Evolutionary conservation across 257 asterid genomes (phyloP), one percentile per base, ranked within the genome.

Genomic region (Solanum chmielewskii): DNA sequence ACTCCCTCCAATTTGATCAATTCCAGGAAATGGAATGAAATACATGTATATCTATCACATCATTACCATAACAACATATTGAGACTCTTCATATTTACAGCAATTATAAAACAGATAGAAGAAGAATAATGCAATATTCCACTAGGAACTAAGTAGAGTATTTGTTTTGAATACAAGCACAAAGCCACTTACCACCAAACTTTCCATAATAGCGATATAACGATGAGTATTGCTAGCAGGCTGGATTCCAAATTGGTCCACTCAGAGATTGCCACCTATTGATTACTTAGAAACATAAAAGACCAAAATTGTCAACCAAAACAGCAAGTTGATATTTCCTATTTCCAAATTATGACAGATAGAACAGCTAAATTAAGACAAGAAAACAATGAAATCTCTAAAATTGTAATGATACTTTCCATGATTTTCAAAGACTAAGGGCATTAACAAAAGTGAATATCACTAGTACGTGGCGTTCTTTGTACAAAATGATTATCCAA

Each of bases 151-250:
- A 25, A 15, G 21, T n/a, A 27, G 27, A 15, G 21, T n/a, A 18
- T 4, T 44, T 78, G 64, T 78, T 77, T 15, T 78, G 69, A 29
- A 52, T 80, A 84, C 66, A 81, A 87, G 85, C 82, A 84, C 88
- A 87, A 66, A 52, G 68, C 66, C 87, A 87, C 83, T 87, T 89
- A 29, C 86, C 87, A 87, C 87, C 89, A 66, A 76, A 84, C 64
- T 66, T 83, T 33, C 31, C 49, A 83, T 56, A 84, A 85, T 87
- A 76, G 84, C 87, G 69, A 82, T 23, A 45, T 75, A 42, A 82
- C 70, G 15, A 59, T 75, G 85, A 83, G 74, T 86, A 45, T 44
- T n/a, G 80, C 84, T 82, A 41, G 86, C 86, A 64, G 89, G 89
- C 64, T 39, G 89, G 88, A 77, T 77, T 44, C 80, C 85, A 68